phyloP scores from a whole-genome alignment of 2,329 filamentous ascomycete species.

The Phialophora macrospora region DNA sequence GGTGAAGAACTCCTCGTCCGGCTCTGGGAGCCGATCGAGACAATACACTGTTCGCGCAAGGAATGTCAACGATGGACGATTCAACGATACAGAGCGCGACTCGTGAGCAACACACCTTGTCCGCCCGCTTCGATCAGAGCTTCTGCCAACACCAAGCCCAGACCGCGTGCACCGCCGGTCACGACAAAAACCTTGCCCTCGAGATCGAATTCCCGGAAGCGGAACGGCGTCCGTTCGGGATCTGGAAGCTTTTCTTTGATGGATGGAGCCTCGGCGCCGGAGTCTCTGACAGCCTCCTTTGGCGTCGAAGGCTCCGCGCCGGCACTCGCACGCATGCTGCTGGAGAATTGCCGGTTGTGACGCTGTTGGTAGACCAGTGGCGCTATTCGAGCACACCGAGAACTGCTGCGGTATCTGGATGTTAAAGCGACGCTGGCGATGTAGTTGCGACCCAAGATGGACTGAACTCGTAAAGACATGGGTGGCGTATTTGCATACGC shows the following conservation, averaged over 20 bases:
- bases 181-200: slow-evolving; percentile 49
- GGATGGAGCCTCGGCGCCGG: slow-evolving; percentile 16
- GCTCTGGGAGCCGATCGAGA: slow-evolving; percentile 53
- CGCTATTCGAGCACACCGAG: not conserved
- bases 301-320: not conserved
- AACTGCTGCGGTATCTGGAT: slow-evolving; percentile 19
- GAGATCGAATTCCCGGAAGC: slow-evolving; percentile 52
- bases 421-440: slow-evolving; percentile 5
- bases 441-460: slow-evolving; percentile 12
- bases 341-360: slow-evolving; percentile 5
- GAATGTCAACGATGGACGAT: not conserved
- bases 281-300: slow-evolving; percentile 9
- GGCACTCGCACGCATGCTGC: not conserved
- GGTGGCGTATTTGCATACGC: slow-evolving; percentile 10
- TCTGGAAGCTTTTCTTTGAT: slow-evolving; percentile 33
- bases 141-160: slow-evolving; percentile 53
- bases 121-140: slow-evolving; percentile 55
- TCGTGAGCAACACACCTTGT: slow-evolving; percentile 49
- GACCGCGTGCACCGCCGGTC: slow-evolving; percentile 52
- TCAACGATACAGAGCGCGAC: slow-evolving; percentile 43
- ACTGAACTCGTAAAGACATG: not conserved
- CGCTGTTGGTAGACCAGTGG: not conserved
- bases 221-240: slow-evolving; percentile 37
- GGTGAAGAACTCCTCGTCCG: slow-evolving; percentile 50
- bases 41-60: slow-evolving; percentile 50